phyloP scores from a whole-genome alignment of 2,329 filamentous ascomycete species.

The Iodosphaeria phyllophila region DNA sequence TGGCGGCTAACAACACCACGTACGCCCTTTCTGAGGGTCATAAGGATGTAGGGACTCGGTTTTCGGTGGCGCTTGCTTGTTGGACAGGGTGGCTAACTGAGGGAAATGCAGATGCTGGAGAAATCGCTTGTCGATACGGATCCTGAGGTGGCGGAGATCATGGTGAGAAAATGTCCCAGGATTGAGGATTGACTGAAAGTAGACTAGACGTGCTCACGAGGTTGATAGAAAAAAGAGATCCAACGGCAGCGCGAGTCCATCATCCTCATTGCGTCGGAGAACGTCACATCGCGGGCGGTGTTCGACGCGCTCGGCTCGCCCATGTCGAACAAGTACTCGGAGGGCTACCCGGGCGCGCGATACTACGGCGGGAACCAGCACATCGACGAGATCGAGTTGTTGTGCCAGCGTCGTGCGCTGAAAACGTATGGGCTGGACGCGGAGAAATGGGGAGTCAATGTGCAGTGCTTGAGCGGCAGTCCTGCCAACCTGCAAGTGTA shows the following conservation, averaged over 20 bases:
- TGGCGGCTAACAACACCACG: slow-evolving; percentile 12
- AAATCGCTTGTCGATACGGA: slow-evolving; percentile 82
- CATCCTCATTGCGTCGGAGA: slow-evolving; percentile 96
- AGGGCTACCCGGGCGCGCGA: slow-evolving; percentile 92
- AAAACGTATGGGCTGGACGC: slow-evolving; percentile 75
- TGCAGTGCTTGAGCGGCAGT: slow-evolving; percentile 81
- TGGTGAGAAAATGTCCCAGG: slow-evolving; percentile 50
- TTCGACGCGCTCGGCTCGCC: slow-evolving; percentile 90
- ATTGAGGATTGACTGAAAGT: slow-evolving; percentile 1
- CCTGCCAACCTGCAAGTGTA: slow-evolving; percentile 97
- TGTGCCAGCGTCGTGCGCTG: slow-evolving; percentile 87
- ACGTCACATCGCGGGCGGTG: slow-evolving; percentile 95
- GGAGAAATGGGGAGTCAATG: slow-evolving; percentile 95
- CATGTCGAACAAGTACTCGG: slow-evolving; percentile 99
- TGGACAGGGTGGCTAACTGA: slow-evolving; percentile 14
- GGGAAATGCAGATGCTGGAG: slow-evolving; percentile 62
- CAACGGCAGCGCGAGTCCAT: slow-evolving; percentile 97
- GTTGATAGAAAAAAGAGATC: slow-evolving; percentile 63
- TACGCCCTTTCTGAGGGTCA: slow-evolving; percentile 18
- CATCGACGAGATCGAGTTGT: slow-evolving; percentile 89
- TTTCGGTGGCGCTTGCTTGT: slow-evolving; percentile 1
- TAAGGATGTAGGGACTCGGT: slow-evolving; percentile 12
- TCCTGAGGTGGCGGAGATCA: slow-evolving; percentile 88
- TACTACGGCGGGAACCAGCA: slow-evolving; percentile 99
- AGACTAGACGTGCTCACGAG: slow-evolving; percentile 3